phyloP scores from a whole-genome alignment of 352 stramenopile genomes.

The Phytophthora capsici region DNA sequence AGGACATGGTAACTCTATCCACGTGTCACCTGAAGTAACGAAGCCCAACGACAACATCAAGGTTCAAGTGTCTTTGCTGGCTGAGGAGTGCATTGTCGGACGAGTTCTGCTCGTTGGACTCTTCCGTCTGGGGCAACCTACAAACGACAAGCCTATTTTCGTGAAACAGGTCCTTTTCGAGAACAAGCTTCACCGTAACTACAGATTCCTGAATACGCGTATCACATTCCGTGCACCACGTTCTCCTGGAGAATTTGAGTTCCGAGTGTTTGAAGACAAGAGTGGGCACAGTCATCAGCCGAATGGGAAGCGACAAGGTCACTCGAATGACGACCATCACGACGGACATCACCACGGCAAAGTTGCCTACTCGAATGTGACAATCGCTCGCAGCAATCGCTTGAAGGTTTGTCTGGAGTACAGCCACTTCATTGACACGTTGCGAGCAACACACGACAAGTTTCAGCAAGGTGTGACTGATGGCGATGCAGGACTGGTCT shows the following conservation, averaged over 20 bases:
- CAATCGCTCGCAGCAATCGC: conserved; percentile 70
- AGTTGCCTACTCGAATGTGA: conserved; percentile 67
- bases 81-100: conserved; percentile 60
- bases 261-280: conserved; percentile 82
- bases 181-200: conserved; percentile 73
- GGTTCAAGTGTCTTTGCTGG: conserved; percentile 68
- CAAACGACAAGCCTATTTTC: conserved; percentile 86
- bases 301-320: conserved; percentile 31
- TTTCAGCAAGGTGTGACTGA: conserved; percentile 60
- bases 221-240: conserved; percentile 83
- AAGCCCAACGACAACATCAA: conserved; percentile 85
- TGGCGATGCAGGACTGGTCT: conserved; percentile 61
- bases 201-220: conserved; percentile 70
- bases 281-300: conserved; percentile 42
- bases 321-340: conserved; percentile 40
- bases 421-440: conserved; percentile 80
- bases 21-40: conserved; percentile 65
- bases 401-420: conserved; percentile 82
- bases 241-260: conserved; percentile 85
- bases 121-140: conserved; percentile 74
- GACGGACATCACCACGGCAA: conserved; percentile 36
- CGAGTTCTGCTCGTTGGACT: conserved; percentile 79
- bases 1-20: conserved; percentile 38
- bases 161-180: conserved; percentile 86
- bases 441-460: conserved; percentile 68